phyloP scores from a whole-genome alignment of 176 grass and related monocot species.

The Eragrostis curvula region DNA sequence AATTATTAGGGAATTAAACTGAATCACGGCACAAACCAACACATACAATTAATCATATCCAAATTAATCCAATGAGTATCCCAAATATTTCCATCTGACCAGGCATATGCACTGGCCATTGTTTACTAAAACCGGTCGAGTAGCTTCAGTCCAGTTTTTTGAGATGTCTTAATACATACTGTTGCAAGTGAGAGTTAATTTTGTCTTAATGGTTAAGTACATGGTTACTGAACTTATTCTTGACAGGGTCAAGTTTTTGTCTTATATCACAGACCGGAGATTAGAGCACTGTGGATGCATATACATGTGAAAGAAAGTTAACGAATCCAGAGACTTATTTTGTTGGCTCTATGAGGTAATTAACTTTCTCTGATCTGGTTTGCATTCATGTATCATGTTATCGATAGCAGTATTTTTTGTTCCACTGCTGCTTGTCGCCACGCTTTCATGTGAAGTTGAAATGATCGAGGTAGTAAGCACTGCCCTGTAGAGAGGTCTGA shows the following conservation, averaged over 20 bases:
- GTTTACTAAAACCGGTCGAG: neutral
- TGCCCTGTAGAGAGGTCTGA: neutral
- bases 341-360: neutral
- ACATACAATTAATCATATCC: slow-evolving; percentile 23
- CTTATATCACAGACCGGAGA: neutral
- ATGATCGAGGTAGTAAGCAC: neutral
- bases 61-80: neutral
- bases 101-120: neutral
- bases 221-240: neutral
- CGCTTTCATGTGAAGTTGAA: neutral
- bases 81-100: slow-evolving; percentile 17
- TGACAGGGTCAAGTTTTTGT: neutral
- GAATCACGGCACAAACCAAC: neutral
- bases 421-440: neutral
- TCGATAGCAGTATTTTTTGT: neutral
- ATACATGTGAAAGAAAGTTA: neutral
- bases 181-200: neutral
- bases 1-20: slow-evolving; percentile 32
- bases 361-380: neutral
- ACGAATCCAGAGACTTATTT: neutral
- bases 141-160: neutral
- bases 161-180: neutral
- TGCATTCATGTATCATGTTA: neutral
- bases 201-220: neutral
- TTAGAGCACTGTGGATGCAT: neutral